Conservation (phyloP, 2,329 filamentous ascomycete species). For the Paraconiothyrium sp. region DNA sequence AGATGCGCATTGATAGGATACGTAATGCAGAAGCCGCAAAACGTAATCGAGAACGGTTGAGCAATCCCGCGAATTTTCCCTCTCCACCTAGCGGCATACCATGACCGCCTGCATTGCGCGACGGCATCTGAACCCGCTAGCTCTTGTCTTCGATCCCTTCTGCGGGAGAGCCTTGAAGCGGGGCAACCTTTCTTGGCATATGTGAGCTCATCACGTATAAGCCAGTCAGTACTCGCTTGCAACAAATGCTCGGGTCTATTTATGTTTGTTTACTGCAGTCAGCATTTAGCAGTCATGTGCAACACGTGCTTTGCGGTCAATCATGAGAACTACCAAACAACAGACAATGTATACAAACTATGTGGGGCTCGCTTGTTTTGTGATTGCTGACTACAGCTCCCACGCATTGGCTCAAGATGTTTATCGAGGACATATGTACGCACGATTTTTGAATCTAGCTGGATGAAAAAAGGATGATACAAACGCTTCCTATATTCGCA, state of each 20-base stretch:
- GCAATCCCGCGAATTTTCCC: constrained; percentile 82
- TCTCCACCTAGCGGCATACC: constrained; percentile 75
- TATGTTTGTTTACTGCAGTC: constrained; percentile 35
- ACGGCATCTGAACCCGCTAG: background rate
- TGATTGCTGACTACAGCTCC: background rate
- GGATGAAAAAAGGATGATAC: no score
- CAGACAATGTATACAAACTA: constrained; percentile 9
- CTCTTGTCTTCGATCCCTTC: no score
- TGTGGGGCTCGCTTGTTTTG: background rate
- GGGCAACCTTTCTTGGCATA: constrained; percentile 28
- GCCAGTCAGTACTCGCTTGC: constrained; percentile 16
- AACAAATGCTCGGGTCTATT: constrained; percentile 11
- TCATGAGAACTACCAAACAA: constrained; percentile 1
- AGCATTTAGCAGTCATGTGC: constrained; percentile 42
- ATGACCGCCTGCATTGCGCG: constrained; percentile 16
- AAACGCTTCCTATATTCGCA: background rate
- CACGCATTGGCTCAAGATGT: background rate
- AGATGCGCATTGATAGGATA: constrained; percentile 82
- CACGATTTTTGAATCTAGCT: background rate
- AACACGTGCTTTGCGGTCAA: constrained; percentile 20
- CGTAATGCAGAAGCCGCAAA: constrained; percentile 81
- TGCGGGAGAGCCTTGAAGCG: constrained; percentile 11
- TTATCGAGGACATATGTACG: no score
- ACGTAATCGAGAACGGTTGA: constrained; percentile 81
- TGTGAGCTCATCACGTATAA: constrained; percentile 19